These are phyloP conservation scores for Suillus occidentalis DNA, from an alignment of 768 basidiomycete species.

Conservation along the genomic window DNA sequence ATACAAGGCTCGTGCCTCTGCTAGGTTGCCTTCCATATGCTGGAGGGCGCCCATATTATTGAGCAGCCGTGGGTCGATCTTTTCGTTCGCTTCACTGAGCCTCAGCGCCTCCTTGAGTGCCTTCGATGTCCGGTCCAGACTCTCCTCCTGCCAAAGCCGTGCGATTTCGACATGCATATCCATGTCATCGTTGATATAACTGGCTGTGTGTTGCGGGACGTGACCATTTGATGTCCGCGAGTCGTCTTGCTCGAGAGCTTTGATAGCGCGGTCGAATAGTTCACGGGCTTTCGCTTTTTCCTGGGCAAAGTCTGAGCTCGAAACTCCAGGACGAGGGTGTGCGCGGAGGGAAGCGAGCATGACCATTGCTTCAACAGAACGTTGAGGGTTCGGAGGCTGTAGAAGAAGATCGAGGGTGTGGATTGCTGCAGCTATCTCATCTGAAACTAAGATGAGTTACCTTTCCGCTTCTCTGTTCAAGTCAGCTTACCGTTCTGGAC, in stretches of 20 bases:
- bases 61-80: constrained; percentile 64
- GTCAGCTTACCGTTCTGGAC: constrained; percentile 68
- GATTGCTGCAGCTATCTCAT: constrained; percentile 82
- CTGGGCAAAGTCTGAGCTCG: constrained; percentile 65
- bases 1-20: constrained; percentile 63
- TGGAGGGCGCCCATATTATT: constrained; percentile 81
- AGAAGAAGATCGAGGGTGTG: constrained; percentile 80
- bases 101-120: constrained; percentile 74
- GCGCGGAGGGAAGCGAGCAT: constrained; percentile 91
- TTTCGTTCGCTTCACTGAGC: constrained; percentile 52
- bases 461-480: background rate
- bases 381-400: constrained; percentile 61
- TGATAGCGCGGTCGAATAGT: constrained; percentile 73
- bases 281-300: constrained; percentile 78
- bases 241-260: constrained; percentile 67
- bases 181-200: constrained; percentile 69
- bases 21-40: constrained; percentile 63
- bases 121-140: constrained; percentile 66
- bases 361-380: constrained; percentile 80
- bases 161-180: constrained; percentile 93
- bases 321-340: constrained; percentile 76
- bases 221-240: constrained; percentile 39
- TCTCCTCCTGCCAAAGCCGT: constrained; percentile 83
- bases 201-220: constrained; percentile 37
- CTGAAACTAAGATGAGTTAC: constrained; percentile 37